Evolutionary conservation across 2,329 filamentous ascomycete genomes (phyloP), one percentile per base, ranked within the genome.

Genomic region (Aureobasidium sp.): DNA sequence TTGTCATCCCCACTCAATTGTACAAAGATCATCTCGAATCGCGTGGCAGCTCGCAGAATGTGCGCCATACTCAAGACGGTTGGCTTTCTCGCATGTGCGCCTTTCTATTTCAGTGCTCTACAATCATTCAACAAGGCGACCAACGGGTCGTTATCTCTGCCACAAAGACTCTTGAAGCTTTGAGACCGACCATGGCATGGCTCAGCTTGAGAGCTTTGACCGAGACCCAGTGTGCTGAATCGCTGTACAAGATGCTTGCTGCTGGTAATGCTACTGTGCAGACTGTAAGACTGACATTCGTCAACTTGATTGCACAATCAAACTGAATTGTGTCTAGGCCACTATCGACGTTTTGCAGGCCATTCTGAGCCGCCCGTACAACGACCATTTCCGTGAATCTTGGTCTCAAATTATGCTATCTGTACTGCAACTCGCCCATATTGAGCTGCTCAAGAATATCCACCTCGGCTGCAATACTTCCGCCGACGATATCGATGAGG

Each of bases 121-220:
- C 36, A 20, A 5, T 50, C 20, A 48, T 62, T 36, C 26, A 46
- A 13, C 55, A 63, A 56, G 64, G 63, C 67, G 87, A 87, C 70
- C 81, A 84, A 41, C 84, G 89, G 59, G 81, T 89, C 64, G 86
- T 85, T 66, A 79, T 81, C 42, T 91, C 89, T 68, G 88, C 87
- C 23, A 76, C 91, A 62, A 94, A 91, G 72, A 86, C 86, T 3
- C 80, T 97, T 66, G 86, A 87, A 56, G 85, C 91, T 12, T 79
- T 97, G 64, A 84, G 89, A 65, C 90, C 91, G 1, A 83, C 89
- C 26, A 86, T 97, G 80, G 82, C 86, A 0, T 99, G 94, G 94
- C 86, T 91, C 20, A 89, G 95, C 62, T 89, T 91, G 15, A 89
- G 88, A 72, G 90, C 91, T 44, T 85, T 96, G 53, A 82, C 86